Evolutionary conservation across 805 yeast genomes (phyloP), one percentile per base, ranked within the genome.

Genomic region (Priceomyces castillae): DNA sequence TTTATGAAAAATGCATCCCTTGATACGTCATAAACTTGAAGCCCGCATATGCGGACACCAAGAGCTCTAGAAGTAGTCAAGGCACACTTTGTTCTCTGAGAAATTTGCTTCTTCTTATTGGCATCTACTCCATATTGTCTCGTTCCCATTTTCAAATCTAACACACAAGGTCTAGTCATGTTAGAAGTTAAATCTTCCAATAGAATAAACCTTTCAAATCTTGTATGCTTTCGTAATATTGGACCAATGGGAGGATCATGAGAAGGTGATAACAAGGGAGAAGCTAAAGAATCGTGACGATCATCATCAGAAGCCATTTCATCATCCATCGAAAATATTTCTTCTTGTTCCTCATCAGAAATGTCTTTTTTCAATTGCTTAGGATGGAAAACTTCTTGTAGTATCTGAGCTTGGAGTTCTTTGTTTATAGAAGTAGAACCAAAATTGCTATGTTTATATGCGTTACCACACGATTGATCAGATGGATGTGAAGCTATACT

Each of bases 81-180:
- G 2, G 75, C 67, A 63, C 99, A 94, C 64, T 94, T 94, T 42
- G 73, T 73, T 26, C 87, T 67, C 66, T 94, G 99, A 0, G 96
- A 87, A 38, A 67, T 59, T 57, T 82, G 84, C 64, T 94, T 94
- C 39, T 80, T 67, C 11, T 66, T 61, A 4, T 75, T 73, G 0
- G 98, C 97, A 50, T 90, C 96, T n/a, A 92, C 84, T 7, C 99
- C 99, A 57, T 94, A 94, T 64, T 94, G 99, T 46, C 99, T 75
- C 0, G 99, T 92, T 0, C 99, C 99, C 98, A 94, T 94, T 60
- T 94, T 94, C 54, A 94, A 71, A 65, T 94, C 99, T 39, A 94
- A 68, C 0, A 92, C 98, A 59, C 97, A 90, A 0, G 99, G 97
- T 50, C 77, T 78, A 23, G 65, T 70, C 82, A 92, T 81, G 18